Evolutionary conservation across 2,329 filamentous ascomycete species (phyloP).

Genomic region (Epichloe baconii): DNA sequence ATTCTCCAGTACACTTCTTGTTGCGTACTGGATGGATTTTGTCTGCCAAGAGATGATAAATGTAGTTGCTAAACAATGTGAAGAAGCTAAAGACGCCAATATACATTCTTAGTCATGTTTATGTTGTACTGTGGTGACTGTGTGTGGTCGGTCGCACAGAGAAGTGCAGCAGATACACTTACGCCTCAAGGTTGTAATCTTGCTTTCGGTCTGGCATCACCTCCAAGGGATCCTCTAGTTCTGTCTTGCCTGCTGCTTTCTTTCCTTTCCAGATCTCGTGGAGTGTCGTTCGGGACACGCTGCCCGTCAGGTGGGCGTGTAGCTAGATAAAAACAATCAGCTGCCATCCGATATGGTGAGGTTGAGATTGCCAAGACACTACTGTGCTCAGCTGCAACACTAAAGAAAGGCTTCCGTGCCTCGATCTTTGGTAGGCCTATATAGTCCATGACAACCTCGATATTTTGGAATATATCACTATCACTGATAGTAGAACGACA

Average conservation of each 20-base stretch:
- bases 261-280: constrained; percentile 61
- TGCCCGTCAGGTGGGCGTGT: constrained; percentile 70
- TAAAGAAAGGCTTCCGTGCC: constrained; percentile 20
- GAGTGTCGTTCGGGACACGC: constrained; percentile 58
- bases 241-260: constrained; percentile 35
- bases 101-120: not conserved
- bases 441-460: constrained; percentile 25
- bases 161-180: constrained; percentile 15
- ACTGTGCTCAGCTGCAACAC: not conserved
- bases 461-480: not conserved
- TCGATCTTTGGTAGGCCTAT: constrained; percentile 41
- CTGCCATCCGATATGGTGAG: not conserved
- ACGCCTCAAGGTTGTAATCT: constrained; percentile 58
- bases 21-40: constrained; percentile 47
- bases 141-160: no score
- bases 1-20: constrained; percentile 47
- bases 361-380: not conserved
- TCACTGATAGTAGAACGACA: no score
- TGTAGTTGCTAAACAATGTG: constrained; percentile 64
- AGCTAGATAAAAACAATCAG: constrained; percentile 33
- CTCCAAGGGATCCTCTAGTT: constrained; percentile 53
- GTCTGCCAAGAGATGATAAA: constrained; percentile 62
- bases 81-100: constrained; percentile 46
- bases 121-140: not conserved
- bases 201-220: constrained; percentile 60